phyloP scores from a whole-genome alignment of 1,139 yeast genomes.

The Scheffersomyces cryptocercus region DNA sequence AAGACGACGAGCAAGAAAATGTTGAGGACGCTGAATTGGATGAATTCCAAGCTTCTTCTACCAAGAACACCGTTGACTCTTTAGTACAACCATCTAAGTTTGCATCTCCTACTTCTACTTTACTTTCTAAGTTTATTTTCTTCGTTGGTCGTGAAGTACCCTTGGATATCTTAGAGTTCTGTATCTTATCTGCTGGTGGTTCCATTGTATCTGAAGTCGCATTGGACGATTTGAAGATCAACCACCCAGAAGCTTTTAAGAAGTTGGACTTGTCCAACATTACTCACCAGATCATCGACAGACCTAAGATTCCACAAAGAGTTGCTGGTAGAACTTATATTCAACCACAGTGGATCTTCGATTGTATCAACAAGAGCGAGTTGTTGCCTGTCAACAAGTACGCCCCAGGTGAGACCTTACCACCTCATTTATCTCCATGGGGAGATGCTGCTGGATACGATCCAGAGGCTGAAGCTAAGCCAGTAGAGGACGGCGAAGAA shows the following conservation, averaged over 20 bases:
- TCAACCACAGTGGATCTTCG: conserved; percentile 99
- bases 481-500: conserved; percentile 35
- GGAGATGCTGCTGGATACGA: conserved; percentile 92
- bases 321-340: conserved; percentile 91
- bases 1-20: conserved; percentile 39
- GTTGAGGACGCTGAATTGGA: conserved; percentile 59
- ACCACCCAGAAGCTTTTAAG: conserved; percentile 38
- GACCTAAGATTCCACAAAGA: conserved; percentile 76
- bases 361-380: conserved; percentile 76
- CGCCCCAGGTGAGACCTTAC: conserved; percentile 92
- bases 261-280: conserved; percentile 65
- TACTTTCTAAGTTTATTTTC: conserved; percentile 77
- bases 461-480: conserved; percentile 59
- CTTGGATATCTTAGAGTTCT: conserved; percentile 84
- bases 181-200: conserved; percentile 88
- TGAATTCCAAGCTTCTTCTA: conserved; percentile 60
- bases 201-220: conserved; percentile 83
- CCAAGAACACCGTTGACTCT: conserved; percentile 70
- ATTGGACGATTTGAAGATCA: conserved; percentile 65
- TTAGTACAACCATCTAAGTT: conserved; percentile 77
- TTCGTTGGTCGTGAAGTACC: conserved; percentile 96
- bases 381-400: conserved; percentile 77
- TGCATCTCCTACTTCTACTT: conserved; percentile 56
- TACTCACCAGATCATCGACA: conserved; percentile 92
- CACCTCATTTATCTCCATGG: conserved; percentile 99